Percentiles rank a stretch among this genome's conserved stretches.
phyloP scores from a whole-genome alignment of 768 basidiomycete genomes.

The Xerocomellus dryophilus region DNA sequence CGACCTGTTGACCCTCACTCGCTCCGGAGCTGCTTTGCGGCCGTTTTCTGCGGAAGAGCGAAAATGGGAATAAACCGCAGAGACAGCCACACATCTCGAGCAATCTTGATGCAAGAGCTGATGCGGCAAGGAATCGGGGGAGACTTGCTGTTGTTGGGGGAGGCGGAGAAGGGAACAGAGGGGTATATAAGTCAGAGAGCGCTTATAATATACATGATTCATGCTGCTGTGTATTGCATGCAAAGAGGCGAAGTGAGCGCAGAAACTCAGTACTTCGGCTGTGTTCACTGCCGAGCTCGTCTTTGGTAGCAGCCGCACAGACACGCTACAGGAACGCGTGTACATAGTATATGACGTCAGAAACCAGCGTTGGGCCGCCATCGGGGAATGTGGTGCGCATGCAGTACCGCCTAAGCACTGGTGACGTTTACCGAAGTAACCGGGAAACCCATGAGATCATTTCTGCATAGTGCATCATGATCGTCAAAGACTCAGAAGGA shows the following conservation, averaged over 20 bases:
- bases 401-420: background rate
- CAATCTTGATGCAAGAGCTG: background rate
- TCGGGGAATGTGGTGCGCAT: background rate
- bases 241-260: background rate
- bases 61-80: background rate
- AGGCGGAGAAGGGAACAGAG: background rate
- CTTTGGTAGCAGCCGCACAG: background rate
- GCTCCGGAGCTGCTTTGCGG: no score
- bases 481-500: background rate
- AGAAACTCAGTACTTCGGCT: background rate
- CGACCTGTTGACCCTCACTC: background rate
- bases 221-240: background rate
- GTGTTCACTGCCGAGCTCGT: background rate
- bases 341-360: background rate
- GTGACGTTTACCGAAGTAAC: background rate
- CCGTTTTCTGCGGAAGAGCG: background rate
- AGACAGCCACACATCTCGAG: background rate
- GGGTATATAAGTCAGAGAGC: no score
- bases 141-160: background rate
- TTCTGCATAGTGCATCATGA: background rate
- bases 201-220: background rate
- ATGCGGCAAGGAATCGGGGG: background rate
- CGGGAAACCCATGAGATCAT: background rate
- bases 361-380: background rate
- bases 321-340: background rate